A percentile compares a stretch with the other conserved stretches of the same genome.
These are phyloP conservation scores for Tetrahymena borealis DNA, from an alignment of 73 alveolate species.

Conservation along the genomic window DNA sequence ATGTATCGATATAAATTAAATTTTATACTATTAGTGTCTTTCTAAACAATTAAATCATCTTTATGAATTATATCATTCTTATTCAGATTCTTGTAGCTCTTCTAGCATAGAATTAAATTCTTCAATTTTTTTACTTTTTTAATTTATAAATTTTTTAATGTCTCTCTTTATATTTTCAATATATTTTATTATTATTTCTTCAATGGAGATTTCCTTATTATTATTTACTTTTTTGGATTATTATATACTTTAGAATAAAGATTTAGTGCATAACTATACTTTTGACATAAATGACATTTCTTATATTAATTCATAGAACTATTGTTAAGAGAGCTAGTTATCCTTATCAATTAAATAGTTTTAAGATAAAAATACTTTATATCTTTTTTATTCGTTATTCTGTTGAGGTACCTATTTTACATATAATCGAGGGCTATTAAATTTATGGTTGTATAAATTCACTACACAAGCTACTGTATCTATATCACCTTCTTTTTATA, in stretches of 20 bases:
- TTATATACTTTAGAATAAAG: not conserved
- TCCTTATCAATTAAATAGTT: not conserved
- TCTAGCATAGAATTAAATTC: not conserved
- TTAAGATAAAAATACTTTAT: not conserved
- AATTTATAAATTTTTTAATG: not conserved
- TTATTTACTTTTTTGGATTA: not conserved
- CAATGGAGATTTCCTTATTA: not conserved
- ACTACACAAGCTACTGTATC: not conserved
- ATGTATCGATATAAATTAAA: no score
- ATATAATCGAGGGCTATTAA: not conserved
- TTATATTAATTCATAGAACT: not conserved
- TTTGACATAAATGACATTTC: not conserved
- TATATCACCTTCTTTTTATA: not conserved
- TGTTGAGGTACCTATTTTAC: not conserved
- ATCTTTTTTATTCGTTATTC: not conserved
- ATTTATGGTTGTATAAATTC: not conserved
- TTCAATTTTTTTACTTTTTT: not conserved
- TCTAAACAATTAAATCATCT: no score
- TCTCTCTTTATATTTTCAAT: not conserved
- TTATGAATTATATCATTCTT: not conserved
- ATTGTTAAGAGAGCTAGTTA: not conserved
- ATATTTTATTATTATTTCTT: not conserved
- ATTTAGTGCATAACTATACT: not conserved
- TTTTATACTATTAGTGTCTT: no score
- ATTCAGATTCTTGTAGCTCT: not conserved